phyloP scores from a whole-genome alignment of 2,329 filamentous ascomycete species.

The Thelonectria olida region DNA sequence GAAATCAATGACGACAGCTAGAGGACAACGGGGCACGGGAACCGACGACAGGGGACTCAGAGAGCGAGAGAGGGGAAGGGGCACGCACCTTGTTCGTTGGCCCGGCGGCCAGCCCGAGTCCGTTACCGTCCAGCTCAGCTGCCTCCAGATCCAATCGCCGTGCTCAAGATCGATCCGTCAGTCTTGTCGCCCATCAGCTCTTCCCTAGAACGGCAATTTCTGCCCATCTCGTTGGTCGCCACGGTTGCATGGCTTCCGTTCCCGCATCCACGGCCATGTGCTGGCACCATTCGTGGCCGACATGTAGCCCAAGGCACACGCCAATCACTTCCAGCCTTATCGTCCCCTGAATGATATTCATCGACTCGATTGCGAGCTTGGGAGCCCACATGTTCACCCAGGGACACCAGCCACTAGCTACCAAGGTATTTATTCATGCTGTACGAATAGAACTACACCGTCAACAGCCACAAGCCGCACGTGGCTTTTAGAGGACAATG shows the following conservation, averaged over 20 bases:
- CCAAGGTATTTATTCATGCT: no score
- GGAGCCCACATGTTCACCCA: background rate
- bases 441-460: no score
- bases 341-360: background rate
- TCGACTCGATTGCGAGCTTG: background rate
- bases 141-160: conserved; percentile 17
- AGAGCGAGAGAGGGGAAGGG: background rate
- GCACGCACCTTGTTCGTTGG: conserved; percentile 11
- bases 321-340: background rate
- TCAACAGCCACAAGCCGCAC: background rate
- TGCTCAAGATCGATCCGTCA: conserved; percentile 17
- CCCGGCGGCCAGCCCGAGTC: conserved; percentile 14
- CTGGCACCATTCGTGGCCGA: background rate
- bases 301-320: background rate
- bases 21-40: no score
- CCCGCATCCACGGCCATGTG: background rate
- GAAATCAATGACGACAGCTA: background rate
- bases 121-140: conserved; percentile 1
- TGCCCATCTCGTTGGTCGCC: conserved; percentile 7
- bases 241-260: background rate
- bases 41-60: no score
- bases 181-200: conserved; percentile 1
- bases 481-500: no score
- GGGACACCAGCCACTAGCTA: no score
- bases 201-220: conserved; percentile 11